phyloP scores from a whole-genome alignment of 1,284 basidiomycete species.

The Pterula multifida region DNA sequence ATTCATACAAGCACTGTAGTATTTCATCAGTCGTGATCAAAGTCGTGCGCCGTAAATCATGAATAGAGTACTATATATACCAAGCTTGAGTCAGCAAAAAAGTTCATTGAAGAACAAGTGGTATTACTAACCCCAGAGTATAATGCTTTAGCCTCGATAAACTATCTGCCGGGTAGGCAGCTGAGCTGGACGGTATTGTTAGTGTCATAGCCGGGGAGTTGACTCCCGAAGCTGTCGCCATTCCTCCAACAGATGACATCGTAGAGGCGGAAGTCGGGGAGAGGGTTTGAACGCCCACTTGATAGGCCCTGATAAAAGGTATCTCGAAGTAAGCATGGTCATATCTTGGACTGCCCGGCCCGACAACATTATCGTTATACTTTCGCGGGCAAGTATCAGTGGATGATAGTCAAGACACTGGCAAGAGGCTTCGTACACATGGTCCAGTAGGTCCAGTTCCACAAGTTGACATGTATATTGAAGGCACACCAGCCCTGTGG shows the following conservation, averaged over 20 bases:
- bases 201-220: too few relatives aligned
- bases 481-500: slow-evolving; percentile 37
- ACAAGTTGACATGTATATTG: slow-evolving; percentile 29
- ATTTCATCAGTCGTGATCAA: too few relatives aligned
- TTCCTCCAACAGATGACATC: neutral
- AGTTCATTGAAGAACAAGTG: too few relatives aligned
- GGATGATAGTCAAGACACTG: neutral
- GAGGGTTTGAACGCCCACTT: neutral
- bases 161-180: too few relatives aligned
- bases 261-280: neutral
- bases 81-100: too few relatives aligned
- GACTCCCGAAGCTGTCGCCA: neutral
- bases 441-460: slow-evolving; percentile 22
- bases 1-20: too few relatives aligned
- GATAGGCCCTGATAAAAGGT: slow-evolving; percentile 24
- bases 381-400: slow-evolving; percentile 8
- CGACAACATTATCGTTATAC: slow-evolving; percentile 43
- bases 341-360: slow-evolving; percentile 34
- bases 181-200: too few relatives aligned
- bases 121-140: too few relatives aligned
- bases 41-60: too few relatives aligned
- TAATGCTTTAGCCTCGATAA: too few relatives aligned
- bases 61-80: too few relatives aligned
- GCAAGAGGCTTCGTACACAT: slow-evolving; percentile 20
- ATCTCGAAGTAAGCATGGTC: slow-evolving; percentile 37